phyloP scores from a whole-genome alignment of 2,329 filamentous ascomycete genomes.

The Celoporthe dispersa region DNA sequence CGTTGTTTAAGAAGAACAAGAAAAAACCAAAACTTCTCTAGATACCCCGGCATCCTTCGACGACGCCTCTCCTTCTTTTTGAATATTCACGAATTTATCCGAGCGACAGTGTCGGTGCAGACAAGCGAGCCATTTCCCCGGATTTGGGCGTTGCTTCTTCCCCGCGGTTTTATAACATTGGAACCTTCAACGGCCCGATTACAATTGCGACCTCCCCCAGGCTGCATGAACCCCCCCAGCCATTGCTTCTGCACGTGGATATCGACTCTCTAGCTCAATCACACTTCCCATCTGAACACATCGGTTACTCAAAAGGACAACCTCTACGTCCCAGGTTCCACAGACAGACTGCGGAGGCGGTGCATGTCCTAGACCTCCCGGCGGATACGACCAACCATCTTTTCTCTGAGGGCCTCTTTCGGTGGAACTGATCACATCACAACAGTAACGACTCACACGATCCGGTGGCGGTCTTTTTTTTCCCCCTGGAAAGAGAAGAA shows the following conservation, averaged over 20 bases:
- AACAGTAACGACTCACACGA: neutral
- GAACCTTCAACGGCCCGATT: constrained; percentile 30
- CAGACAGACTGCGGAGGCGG: neutral
- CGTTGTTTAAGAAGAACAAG: neutral
- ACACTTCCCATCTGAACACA: constrained; percentile 2
- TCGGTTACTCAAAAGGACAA: neutral
- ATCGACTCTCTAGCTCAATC: neutral
- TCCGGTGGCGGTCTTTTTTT: neutral
- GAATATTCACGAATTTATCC: constrained; percentile 15
- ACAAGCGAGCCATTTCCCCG: constrained; percentile 26
- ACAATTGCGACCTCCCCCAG: constrained; percentile 9
- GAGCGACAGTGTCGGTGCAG: constrained; percentile 12
- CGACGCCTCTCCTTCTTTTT: neutral
- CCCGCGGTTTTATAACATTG: constrained; percentile 27
- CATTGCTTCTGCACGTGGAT: constrained; percentile 16
- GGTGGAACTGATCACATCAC: neutral
- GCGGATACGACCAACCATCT: neutral
- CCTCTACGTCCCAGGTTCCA: neutral
- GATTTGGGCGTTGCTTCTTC: constrained; percentile 24
- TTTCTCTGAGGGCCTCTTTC: neutral
- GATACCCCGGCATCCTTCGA: neutral
- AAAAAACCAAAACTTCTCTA: neutral
- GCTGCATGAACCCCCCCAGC: constrained; percentile 28
- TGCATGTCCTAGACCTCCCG: neutral
- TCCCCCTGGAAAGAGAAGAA: too few relatives aligned